Evolutionary conservation across 768 basidiomycete species (phyloP), one percentile per base, ranked within the genome.

Genomic region (Termitomyces sp.): DNA sequence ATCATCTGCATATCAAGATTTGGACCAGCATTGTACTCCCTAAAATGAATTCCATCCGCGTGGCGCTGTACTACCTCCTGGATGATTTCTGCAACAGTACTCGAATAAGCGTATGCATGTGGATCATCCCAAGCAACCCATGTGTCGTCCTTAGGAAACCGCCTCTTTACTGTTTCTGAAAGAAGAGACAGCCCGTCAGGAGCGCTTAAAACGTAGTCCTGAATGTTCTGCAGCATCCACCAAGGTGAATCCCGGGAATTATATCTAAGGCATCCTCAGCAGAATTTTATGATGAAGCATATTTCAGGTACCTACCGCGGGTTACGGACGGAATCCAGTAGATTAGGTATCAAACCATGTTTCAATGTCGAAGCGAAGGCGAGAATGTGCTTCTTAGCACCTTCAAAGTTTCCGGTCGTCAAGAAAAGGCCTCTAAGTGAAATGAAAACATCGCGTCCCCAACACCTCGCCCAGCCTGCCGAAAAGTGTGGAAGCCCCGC

Each of bases 221-320:
- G 97, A 55, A 99, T 97, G 67, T 90, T 97, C 70, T 99, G 96
- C 58, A 98, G 70, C 91, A 98, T 96, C 93, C 94, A 98, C 96
- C 95, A 98, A 4, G 97, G 96, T 7, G 93, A 94, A 69, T 99
- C 97, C 53, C 97, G 87, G 5, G 93, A 98, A 71, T 98, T 98
- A 72, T 94, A 95, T 60, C 90, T 90, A 59, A 9, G 11, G 20
- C 18, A 14, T 45, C 30, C 10, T 45, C 22, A 38, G 46, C 20
- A 7, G 20, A 38, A 30, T 13, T 3, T 20, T 26, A 7, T 43
- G 5, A 57, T 6, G 26, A 60, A 14, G 26, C 16, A 30, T 47
- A 36, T 36, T 18, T 38, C 16, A 51, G 4, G 18, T 32, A 68
- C 78, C 52, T 73, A 92, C 86, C 94, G 79, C 18, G 95, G 95